Evolutionary conservation across 352 stramenopile species (phyloP), one percentile per base, ranked within the genome.

Genomic region (Phytophthora megakarya): DNA sequence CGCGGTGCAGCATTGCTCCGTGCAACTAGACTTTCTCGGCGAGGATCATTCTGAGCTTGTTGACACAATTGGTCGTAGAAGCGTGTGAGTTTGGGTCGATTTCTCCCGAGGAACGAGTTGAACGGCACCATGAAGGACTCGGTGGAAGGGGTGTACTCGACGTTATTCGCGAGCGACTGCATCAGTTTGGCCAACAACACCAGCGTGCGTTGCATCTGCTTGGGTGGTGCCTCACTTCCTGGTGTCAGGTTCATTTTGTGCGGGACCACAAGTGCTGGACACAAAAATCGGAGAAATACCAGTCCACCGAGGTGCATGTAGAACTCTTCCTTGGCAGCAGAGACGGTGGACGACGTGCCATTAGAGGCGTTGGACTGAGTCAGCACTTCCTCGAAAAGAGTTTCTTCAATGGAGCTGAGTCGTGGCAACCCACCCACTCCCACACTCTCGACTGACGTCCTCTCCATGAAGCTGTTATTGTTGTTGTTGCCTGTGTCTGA

Each of bases 51-150:
- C 45, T 84, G 75, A 1, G 81, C 72, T 67, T 89, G 83, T 56
- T 85, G 78, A 58, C 85, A 89, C 30, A 94, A 69, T 40, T 86
- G 78, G 28, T 94, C 85, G 58, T 95, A 95, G 22, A 95, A 90
- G 13, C 71, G 61, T 38, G 76, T 80, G 18, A 95, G 72, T 32
- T 76, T 77, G 15, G 72, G 42, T 3, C 83, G 79, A 64, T 93
- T 89, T 15, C 75, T 57, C 7, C 57, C 51, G 13, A 95, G 73
- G 53, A 95, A 95, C 2, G 50, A 42, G 50, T 91, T 91, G 55
- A 95, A 92, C 22, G 82, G 84, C 45, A 77, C 62, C 86, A 95
- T 95, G 66, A 89, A 95, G 30, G 77, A 70, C 42, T 95, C 86
- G 4, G 69, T 75, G 7, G 78, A 82, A 11, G 65, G 37, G 26